phyloP scores from a whole-genome alignment of 192 early-diverging fungal species.

The Podila epicladia region DNA sequence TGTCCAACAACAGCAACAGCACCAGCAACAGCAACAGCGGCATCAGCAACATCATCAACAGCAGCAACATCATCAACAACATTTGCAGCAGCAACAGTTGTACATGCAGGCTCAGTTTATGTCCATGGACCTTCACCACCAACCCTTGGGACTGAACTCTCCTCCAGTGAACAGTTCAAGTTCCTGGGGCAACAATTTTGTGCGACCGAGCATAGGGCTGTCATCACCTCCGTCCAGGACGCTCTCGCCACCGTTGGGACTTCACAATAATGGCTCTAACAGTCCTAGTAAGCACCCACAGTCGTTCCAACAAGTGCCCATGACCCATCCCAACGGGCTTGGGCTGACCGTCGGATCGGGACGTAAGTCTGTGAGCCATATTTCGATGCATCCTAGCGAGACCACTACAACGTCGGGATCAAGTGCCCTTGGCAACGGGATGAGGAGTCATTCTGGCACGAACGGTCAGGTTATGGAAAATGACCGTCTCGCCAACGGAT shows the following conservation, averaged over 20 bases:
- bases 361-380: constrained; percentile 34
- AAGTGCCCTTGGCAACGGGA: background rate
- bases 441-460: background rate
- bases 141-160: constrained; percentile 12
- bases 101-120: constrained; percentile 12
- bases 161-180: constrained; percentile 19
- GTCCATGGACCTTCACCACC: constrained; percentile 2
- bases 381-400: constrained; percentile 15
- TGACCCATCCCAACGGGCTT: background rate
- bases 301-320: background rate
- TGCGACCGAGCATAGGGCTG: constrained; percentile 19
- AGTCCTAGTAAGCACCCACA: constrained; percentile 3
- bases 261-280: constrained; percentile 1
- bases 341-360: constrained; percentile 26
- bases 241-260: constrained; percentile 10
- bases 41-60: constrained; percentile 12
- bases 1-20: constrained; percentile 15
- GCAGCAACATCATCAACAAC: constrained; percentile 9
- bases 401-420: background rate
- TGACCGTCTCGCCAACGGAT: constrained; percentile 34
- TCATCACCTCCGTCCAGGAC: constrained; percentile 17
- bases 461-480: constrained; percentile 20
- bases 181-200: constrained; percentile 13
- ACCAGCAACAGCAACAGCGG: constrained; percentile 7
- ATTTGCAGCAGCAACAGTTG: constrained; percentile 12